Evolutionary conservation across 1,139 yeast genomes (phyloP).

Genomic region (Fermentozyma sake): DNA sequence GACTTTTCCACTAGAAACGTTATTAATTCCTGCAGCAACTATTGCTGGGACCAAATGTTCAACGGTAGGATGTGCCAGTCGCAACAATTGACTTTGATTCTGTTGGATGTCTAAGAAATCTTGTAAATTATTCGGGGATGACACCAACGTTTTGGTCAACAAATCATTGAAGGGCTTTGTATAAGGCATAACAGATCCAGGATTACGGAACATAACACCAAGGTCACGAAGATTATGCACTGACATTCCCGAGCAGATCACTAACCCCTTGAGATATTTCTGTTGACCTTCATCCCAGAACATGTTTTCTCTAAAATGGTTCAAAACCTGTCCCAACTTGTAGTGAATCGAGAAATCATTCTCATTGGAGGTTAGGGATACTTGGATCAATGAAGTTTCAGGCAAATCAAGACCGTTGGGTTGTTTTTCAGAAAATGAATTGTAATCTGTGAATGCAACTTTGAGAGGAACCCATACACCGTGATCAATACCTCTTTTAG

Average conservation of each 20-base stretch:
- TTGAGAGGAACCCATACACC: conserved; percentile 81
- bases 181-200: conserved; percentile 40
- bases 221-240: conserved; percentile 70
- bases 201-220: conserved; percentile 16
- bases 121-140: conserved; percentile 25
- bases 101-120: conserved; percentile 29
- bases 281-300: conserved; percentile 28
- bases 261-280: conserved; percentile 36
- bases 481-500: conserved; percentile 67
- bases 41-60: conserved; percentile 72
- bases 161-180: conserved; percentile 44
- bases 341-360: conserved; percentile 45
- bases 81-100: conserved; percentile 31
- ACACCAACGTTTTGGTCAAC: conserved; percentile 32
- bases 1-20: conserved; percentile 21
- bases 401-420: conserved; percentile 42
- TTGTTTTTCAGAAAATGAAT: conserved; percentile 16
- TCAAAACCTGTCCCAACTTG: conserved; percentile 52
- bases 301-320: conserved; percentile 44
- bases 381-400: conserved; percentile 45
- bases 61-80: conserved; percentile 64
- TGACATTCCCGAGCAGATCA: conserved; percentile 71
- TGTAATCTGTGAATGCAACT: conserved; percentile 55
- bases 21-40: conserved; percentile 60
- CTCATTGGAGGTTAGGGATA: conserved; percentile 52